Base-by-base conservation (phyloP, 2,329 filamentous ascomycete species). In the Fusarium anthophilum region DNA sequence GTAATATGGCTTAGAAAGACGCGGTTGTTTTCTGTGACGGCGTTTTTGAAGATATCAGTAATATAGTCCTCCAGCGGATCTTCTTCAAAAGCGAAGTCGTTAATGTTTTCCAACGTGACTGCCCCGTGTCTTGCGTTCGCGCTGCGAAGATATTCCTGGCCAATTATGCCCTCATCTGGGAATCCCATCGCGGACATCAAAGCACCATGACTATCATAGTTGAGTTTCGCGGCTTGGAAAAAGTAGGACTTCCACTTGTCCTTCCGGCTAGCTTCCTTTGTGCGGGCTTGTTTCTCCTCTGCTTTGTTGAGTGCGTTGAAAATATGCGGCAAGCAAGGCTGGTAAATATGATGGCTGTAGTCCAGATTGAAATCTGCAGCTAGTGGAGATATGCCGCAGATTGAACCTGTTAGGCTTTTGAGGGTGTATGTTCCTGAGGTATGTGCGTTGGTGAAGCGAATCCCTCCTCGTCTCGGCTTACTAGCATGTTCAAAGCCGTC, bases 391-490 rank as follows among this genome's bases (percentile, higher is more conserved):
- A 85, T 69, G 24, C 84, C 84, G 47, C 84, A 86, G 18, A 85
- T 69, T 8, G 82, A 83, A 12, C 82, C 84, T 2, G 80, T 77
- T 7, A 86, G 53, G 61, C 83, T 85, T 71, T 86, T 86, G 24
- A 85, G 74, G 0, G 84, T 86, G 48, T 85, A 85, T 1, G 84
- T 85, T 8, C 79, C 79, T 2, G 83, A 79, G 3, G 84, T 85
- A 58, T 82, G 81, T 3, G 81, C 83, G 30, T 82, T 83, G 14
- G 82, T 84, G 58, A 78, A 80, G 57, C 78, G 84, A 60, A 86
- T 76, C 3, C 84, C 84, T 24, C 84, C 84, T 3, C 80, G 75
- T 35, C 63, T 65, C 20, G 67, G 70, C 55, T 53, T 70, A 10
- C 22, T 39, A 2, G 44, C 39, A 47, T 77, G 77, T 9, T 77